Conservation (phyloP, 805 yeast genomes). For the Diddensiella caesifluorescens region DNA sequence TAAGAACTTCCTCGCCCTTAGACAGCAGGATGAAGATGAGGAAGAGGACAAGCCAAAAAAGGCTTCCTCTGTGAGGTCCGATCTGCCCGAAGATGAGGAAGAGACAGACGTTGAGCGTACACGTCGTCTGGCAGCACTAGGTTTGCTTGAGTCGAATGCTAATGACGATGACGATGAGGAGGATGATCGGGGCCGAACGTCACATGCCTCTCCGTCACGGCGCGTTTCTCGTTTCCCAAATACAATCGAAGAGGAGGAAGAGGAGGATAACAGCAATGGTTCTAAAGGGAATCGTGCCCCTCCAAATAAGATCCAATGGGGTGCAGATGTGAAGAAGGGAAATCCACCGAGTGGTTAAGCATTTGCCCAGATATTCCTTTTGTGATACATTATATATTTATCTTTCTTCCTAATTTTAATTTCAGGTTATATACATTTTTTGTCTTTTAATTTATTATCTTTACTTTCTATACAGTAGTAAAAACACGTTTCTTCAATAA, state of each 20-base stretch:
- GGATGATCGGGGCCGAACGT: neutral
- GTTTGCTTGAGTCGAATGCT: constrained; percentile 22
- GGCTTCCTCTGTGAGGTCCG: no score
- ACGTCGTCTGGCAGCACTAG: constrained; percentile 47
- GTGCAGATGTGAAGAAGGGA: constrained; percentile 13
- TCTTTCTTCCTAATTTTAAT: neutral
- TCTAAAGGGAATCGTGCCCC: constrained; percentile 1
- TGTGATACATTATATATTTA: neutral
- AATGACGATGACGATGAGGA: constrained; percentile 26
- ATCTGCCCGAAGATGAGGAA: constrained; percentile 19
- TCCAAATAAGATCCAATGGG: constrained; percentile 15
- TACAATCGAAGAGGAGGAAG: constrained; percentile 18
- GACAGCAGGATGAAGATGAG: constrained; percentile 24
- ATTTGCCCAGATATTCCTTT: neutral
- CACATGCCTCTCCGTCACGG: neutral
- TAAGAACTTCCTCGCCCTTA: constrained; percentile 20
- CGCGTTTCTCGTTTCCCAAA: constrained; percentile 6
- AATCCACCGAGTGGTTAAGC: no score
- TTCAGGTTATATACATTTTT: constrained; percentile 2
- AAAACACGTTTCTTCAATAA: constrained; percentile 68
- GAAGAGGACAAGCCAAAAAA: constrained; percentile 29
- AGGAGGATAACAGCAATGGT: constrained; percentile 14
- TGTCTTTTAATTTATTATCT: neutral
- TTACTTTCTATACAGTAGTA: constrained; percentile 14
- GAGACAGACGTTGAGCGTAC: constrained; percentile 66